phyloP scores from a whole-genome alignment of 75 land plant species.

The Gnetum montanum region DNA sequence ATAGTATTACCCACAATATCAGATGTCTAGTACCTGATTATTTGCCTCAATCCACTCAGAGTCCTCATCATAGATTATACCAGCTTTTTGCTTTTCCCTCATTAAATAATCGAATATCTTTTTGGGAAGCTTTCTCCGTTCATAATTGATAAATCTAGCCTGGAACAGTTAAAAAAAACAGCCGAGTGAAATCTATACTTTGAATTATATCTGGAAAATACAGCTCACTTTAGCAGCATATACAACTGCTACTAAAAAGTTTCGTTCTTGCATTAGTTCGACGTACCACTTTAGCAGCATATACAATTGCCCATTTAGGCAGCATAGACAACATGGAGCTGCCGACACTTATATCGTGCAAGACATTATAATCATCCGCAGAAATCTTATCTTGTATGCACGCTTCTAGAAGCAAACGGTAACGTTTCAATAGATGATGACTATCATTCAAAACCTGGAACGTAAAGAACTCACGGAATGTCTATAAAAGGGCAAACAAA shows the following conservation, averaged over 20 bases:
- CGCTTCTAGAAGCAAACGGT: slow-evolving; percentile 74
- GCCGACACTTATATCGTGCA: slow-evolving; percentile 84
- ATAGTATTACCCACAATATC: no score
- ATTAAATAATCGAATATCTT: slow-evolving; percentile 53
- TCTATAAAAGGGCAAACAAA: background rate
- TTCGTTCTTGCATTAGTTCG: background rate
- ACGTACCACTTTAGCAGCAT: slow-evolving; percentile 84
- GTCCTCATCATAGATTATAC: slow-evolving; percentile 38
- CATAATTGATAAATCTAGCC: slow-evolving; percentile 77
- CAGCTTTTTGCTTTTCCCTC: slow-evolving; percentile 57
- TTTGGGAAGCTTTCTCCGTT: slow-evolving; percentile 65
- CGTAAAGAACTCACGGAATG: no score
- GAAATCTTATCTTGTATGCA: slow-evolving; percentile 61
- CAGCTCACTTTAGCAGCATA: background rate
- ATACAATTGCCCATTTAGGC: slow-evolving; percentile 88
- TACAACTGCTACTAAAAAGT: background rate
- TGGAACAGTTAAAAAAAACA: no score
- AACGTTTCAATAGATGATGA: slow-evolving; percentile 81
- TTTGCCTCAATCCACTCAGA: slow-evolving; percentile 69
- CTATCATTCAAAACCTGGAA: slow-evolving; percentile 75
- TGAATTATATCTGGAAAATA: background rate
- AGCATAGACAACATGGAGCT: slow-evolving; percentile 80
- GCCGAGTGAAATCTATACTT: no score
- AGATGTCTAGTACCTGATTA: slow-evolving; percentile 50
- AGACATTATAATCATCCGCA: slow-evolving; percentile 52